Evolutionary conservation across 1,139 yeast species (phyloP).

Genomic region (Lizanozyma gosingica): DNA sequence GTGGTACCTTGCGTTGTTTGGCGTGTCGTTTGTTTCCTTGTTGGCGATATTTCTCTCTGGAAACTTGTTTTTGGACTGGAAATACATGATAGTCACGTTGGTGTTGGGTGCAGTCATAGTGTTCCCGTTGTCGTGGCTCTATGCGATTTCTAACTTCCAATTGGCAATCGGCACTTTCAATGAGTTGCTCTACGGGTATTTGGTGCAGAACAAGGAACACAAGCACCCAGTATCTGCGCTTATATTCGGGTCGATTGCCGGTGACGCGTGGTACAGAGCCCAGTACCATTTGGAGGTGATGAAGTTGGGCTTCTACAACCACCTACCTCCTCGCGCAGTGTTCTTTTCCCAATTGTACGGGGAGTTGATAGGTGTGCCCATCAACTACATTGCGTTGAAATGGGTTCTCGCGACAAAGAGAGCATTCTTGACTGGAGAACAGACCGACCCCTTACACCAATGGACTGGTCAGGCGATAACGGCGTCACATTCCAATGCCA

Average conservation of each 20-base stretch:
- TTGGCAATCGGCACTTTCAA: conserved; percentile 44
- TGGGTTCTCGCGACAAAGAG: conserved; percentile 36
- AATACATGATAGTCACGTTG: conserved; percentile 37
- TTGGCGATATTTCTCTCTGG: conserved; percentile 26
- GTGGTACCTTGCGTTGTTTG: conserved; percentile 32
- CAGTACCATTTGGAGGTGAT: conserved; percentile 41
- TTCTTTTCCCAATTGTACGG: conserved; percentile 43
- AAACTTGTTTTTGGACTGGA: conserved; percentile 41
- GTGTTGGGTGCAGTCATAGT: conserved; percentile 35
- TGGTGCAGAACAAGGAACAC: conserved; percentile 22
- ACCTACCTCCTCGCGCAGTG: conserved; percentile 37
- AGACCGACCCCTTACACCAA: conserved; percentile 37
- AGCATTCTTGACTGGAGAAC: conserved; percentile 28
- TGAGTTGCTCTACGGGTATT: conserved; percentile 38
- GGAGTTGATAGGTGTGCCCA: conserved; percentile 41
- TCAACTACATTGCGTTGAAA: conserved; percentile 36
- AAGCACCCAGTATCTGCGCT: conserved; percentile 42
- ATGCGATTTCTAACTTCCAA: conserved; percentile 43
- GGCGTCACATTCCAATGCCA: conserved; percentile 36
- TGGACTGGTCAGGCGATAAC: conserved; percentile 43
- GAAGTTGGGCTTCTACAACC: conserved; percentile 41
- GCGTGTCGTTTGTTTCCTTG: conserved; percentile 23
- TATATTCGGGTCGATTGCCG: conserved; percentile 42
- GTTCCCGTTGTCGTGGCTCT: conserved; percentile 41
- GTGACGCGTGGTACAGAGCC: conserved; percentile 47